Percentiles rank a stretch among this genome's conserved stretches.
Conservation (phyloP, 2,329 filamentous ascomycete genomes). For the Fusarium devonianum region DNA sequence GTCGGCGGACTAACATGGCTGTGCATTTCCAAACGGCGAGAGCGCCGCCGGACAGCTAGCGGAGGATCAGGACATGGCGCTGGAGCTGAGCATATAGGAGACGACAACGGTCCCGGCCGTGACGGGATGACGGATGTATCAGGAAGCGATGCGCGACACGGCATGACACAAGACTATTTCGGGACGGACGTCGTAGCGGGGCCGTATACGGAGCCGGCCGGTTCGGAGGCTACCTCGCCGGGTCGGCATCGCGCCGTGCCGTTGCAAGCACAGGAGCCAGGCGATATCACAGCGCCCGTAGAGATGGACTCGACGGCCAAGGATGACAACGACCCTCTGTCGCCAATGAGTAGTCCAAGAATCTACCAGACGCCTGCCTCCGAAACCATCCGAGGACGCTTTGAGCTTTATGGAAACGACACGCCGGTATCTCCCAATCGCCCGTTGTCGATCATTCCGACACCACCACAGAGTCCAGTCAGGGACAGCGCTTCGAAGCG, state of each 20-base stretch:
- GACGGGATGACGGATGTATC: conserved; percentile 48
- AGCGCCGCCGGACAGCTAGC: conserved; percentile 32
- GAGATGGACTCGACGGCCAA: conserved; percentile 57
- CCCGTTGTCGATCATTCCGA: conserved; percentile 37
- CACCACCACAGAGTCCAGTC: conserved; percentile 33
- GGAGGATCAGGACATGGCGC: conserved; percentile 16
- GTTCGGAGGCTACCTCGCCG: conserved; percentile 43
- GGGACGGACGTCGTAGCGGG: conserved; percentile 54
- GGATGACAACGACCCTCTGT: conserved; percentile 25
- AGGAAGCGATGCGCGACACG: conserved; percentile 40
- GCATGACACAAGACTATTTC: conserved; percentile 52
- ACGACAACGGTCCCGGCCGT: conserved; percentile 31
- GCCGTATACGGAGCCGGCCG: conserved; percentile 53
- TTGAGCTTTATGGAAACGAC: conserved; percentile 56
- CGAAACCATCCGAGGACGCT: conserved; percentile 45
- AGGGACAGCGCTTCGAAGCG: conserved; percentile 13
- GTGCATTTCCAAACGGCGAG: conserved; percentile 53
- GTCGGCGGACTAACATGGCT: conserved; percentile 57
- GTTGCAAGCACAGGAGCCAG: conserved; percentile 54
- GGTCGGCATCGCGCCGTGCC: conserved; percentile 51
- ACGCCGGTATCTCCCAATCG: conserved; percentile 13
- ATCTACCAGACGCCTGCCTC: conserved; percentile 33
- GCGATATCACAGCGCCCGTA: conserved; percentile 59
- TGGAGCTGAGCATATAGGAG: too few relatives aligned
- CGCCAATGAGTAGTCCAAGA: conserved; percentile 32